Conservation (phyloP, 495 filamentous ascomycete species). For the Aspergillus sparsus region DNA sequence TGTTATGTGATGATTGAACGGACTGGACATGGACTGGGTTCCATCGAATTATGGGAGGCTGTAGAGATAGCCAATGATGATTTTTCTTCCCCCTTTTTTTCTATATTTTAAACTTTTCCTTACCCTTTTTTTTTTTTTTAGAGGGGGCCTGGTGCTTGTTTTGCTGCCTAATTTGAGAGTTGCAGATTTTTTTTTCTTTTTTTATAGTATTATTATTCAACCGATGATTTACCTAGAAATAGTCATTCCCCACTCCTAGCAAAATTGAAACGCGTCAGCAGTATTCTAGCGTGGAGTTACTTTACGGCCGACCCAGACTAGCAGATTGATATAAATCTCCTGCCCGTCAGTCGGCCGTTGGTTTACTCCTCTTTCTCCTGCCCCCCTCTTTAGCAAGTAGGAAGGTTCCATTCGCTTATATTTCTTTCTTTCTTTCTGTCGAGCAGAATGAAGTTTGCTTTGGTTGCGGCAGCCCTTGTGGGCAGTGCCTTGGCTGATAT, state of each 20-base stretch:
- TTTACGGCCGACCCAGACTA: no score
- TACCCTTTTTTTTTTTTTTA: not conserved
- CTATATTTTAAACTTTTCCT: no score
- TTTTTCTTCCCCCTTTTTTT: not conserved
- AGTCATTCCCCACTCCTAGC: constrained; percentile 11
- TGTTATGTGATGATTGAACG: not conserved
- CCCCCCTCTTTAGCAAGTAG: not conserved
- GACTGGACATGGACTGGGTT: not conserved
- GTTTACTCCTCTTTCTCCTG: constrained; percentile 4
- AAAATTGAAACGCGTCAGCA: constrained; percentile 12
- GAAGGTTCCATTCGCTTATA: no score
- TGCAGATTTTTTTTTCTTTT: no score
- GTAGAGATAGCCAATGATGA: not conserved
- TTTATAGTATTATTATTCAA: not conserved
- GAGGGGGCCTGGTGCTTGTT: constrained; percentile 1
- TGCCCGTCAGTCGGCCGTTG: not conserved
- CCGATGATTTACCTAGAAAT: constrained; percentile 13
- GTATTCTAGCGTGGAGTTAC: not conserved
- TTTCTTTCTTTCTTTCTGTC: no score
- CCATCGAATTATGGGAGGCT: not conserved
- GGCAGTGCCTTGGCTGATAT: constrained; percentile 56
- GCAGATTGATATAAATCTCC: constrained; percentile 12
- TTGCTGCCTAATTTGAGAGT: no score
- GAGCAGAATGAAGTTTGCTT: constrained; percentile 45
- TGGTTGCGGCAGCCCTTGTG: constrained; percentile 49